Percentiles rank a stretch among this genome's conserved stretches.
Conservation (phyloP, 441 rosid species). For the Euphorbia schlechtendalii region DNA sequence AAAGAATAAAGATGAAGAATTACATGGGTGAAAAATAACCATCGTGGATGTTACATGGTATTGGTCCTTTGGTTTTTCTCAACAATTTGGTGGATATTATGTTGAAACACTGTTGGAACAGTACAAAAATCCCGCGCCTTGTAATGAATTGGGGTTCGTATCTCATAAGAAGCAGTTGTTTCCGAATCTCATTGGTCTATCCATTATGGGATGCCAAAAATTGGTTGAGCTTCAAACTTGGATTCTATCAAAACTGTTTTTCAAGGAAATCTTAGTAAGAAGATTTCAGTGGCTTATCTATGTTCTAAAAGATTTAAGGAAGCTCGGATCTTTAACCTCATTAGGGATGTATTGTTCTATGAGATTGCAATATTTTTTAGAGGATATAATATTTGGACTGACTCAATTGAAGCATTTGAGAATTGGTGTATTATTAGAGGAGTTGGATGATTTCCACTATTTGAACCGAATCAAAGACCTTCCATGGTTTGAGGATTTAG, state of each 20-base stretch:
- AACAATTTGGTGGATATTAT: no score
- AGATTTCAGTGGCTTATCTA: background rate
- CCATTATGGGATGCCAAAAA: background rate
- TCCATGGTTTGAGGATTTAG: constrained; percentile 4
- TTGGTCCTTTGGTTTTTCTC: no score
- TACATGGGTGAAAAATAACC: no score
- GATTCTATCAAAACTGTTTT: background rate
- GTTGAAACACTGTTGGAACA: no score
- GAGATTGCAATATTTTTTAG: no score
- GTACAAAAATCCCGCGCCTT: background rate
- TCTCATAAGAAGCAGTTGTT: background rate
- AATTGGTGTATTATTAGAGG: constrained; percentile 11
- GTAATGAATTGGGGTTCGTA: background rate
- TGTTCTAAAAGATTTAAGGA: constrained; percentile 1
- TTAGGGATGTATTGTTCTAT: background rate
- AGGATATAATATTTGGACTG: no score
- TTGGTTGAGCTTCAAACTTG: constrained; percentile 7
- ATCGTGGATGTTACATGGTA: no score
- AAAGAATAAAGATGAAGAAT: no score
- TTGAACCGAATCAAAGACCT: constrained; percentile 13
- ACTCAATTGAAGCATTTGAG: background rate
- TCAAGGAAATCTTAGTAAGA: background rate
- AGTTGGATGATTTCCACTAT: constrained; percentile 19
- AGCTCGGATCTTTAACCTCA: background rate
- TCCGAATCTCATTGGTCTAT: constrained; percentile 11